phyloP scores from a whole-genome alignment of 176 grass and related monocot species.

The Echinochloa phyllopogon region DNA sequence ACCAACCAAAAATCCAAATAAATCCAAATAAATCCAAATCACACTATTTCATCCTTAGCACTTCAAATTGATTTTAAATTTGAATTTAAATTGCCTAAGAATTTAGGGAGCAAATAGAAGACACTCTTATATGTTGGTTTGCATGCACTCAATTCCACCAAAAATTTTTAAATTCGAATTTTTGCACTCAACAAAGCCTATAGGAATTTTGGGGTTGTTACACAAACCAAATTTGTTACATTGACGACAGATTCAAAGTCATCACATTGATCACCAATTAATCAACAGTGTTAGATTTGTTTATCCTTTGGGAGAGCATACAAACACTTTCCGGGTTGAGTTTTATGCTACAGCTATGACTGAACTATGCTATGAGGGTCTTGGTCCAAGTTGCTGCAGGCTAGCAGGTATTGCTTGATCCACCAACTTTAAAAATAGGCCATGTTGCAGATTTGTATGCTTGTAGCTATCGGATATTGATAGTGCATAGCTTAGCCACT shows the following conservation, averaged over 20 bases:
- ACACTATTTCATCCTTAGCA: too few species aligned
- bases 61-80: too few species aligned
- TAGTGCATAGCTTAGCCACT: neutral
- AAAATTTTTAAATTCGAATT: too few species aligned
- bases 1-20: too few species aligned
- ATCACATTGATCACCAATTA: constrained; percentile 10
- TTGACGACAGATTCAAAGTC: neutral
- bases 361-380: constrained; percentile 3
- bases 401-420: neutral
- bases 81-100: too few species aligned
- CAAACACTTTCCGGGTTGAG: neutral
- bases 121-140: too few species aligned
- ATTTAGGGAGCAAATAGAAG: too few species aligned
- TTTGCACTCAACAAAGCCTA: too few species aligned
- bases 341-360: neutral
- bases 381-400: constrained; percentile 4
- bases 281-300: neutral
- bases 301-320: neutral
- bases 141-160: too few species aligned
- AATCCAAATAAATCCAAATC: too few species aligned
- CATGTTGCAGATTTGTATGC: neutral
- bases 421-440: neutral
- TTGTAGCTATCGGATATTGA: neutral
- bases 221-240: neutral
- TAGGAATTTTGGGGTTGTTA: too few species aligned